These are phyloP conservation scores for Pythium pyrilobum DNA, from an alignment of 352 stramenopile species.

Conservation along the genomic window DNA sequence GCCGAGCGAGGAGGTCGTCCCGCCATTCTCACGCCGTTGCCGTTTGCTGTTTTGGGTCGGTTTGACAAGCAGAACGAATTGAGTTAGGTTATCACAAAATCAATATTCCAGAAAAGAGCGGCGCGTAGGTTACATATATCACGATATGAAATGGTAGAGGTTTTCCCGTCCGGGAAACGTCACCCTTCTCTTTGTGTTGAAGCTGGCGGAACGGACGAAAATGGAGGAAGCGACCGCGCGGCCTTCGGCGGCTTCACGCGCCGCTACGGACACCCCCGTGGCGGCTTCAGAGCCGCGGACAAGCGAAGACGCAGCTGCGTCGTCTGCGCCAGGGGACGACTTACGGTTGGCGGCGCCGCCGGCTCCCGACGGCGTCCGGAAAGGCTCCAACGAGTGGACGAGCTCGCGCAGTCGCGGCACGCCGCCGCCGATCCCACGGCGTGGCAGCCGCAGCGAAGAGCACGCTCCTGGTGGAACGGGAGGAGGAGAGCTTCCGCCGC, in stretches of 20 bases:
- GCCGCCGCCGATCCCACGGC: constrained; percentile 13
- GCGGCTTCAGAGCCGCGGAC: no score
- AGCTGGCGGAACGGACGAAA: neutral
- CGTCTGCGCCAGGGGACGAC: neutral
- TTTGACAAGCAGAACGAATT: neutral
- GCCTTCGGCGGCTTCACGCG: neutral
- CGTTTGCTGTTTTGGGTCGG: neutral
- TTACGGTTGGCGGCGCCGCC: neutral
- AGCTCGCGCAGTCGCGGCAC: constrained; percentile 14
- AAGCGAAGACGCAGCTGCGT: no score
- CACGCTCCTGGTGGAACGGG: neutral
- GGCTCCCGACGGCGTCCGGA: neutral
- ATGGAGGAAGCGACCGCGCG: neutral
- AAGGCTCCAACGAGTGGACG: constrained; percentile 15
- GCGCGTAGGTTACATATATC: neutral
- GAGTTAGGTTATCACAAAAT: neutral
- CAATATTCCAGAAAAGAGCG: neutral
- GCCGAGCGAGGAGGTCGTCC: neutral
- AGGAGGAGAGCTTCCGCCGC: neutral
- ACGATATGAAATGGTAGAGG: constrained; percentile 1
- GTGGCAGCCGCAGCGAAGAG: constrained; percentile 4
- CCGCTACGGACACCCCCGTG: neutral
- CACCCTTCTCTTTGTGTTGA: constrained; percentile 1
- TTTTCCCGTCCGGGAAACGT: constrained; percentile 12
- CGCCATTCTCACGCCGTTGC: no score